A percentile compares a stretch with the other conserved stretches of the same genome.
Conservation (phyloP, 805 yeast species). For the Barnettozyma siamensis region DNA sequence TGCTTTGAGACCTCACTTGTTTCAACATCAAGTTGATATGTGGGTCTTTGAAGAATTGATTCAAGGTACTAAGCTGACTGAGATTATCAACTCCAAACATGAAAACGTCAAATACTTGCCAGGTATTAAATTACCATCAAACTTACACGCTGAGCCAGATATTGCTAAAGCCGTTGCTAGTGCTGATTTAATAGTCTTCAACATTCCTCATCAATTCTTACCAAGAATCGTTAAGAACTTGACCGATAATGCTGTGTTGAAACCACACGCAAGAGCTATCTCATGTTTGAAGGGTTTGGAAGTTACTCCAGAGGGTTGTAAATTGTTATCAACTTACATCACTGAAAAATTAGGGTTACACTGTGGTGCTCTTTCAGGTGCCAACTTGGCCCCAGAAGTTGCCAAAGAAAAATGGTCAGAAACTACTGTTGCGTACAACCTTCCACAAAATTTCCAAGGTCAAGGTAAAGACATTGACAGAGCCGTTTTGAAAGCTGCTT, state of each 20-base stretch:
- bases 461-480: constrained; percentile 54
- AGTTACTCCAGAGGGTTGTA: constrained; percentile 79
- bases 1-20: constrained; percentile 62
- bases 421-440: constrained; percentile 88
- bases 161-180: constrained; percentile 67
- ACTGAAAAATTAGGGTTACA: constrained; percentile 75
- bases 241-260: constrained; percentile 55
- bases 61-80: constrained; percentile 69
- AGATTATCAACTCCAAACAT: constrained; percentile 83
- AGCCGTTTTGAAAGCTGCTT: constrained; percentile 64
- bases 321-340: constrained; percentile 73
- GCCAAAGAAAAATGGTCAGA: constrained; percentile 96
- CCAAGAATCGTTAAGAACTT: constrained; percentile 70
- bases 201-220: constrained; percentile 96
- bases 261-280: constrained; percentile 72
- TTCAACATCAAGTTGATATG: constrained; percentile 76
- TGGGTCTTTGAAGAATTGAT: constrained; percentile 92
- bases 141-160: constrained; percentile 84
- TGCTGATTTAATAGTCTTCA: constrained; percentile 86
- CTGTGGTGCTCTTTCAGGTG: constrained; percentile 97
- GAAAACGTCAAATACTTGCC: constrained; percentile 95
- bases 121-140: constrained; percentile 78
- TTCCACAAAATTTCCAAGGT: constrained; percentile 54
- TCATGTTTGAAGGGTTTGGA: constrained; percentile 91
- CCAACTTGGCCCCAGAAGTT: constrained; percentile 95